Evolutionary conservation across 768 basidiomycete species (phyloP).

Genomic region (Glaciozyma antarctica): DNA sequence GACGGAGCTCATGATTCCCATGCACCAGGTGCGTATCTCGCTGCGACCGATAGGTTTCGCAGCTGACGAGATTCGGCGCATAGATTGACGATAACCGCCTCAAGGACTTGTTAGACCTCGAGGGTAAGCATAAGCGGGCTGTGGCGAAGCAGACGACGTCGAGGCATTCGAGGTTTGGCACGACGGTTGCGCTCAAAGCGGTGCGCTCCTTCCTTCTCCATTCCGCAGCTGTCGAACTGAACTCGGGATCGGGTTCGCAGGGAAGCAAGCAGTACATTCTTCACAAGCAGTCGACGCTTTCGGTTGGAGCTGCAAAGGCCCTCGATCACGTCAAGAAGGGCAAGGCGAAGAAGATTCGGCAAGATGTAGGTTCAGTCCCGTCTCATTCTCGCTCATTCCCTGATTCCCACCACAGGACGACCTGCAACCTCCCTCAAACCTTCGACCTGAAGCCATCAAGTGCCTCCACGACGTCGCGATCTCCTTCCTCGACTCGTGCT

Average conservation of each 20-base stretch:
- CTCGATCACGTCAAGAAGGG: conserved; percentile 62
- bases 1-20: conserved; percentile 39
- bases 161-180: conserved; percentile 92
- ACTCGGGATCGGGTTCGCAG: conserved; percentile 21
- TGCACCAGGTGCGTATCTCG: conserved; percentile 6
- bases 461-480: conserved; percentile 58
- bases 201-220: conserved; percentile 30
- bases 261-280: conserved; percentile 50
- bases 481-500: conserved; percentile 69
- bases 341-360: conserved; percentile 47
- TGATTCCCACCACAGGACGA: conserved; percentile 26
- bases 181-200: conserved; percentile 73
- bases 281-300: conserved; percentile 75
- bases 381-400: neutral
- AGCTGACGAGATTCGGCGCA: neutral
- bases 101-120: conserved; percentile 63
- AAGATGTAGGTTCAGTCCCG: conserved; percentile 35
- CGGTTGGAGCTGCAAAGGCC: conserved; percentile 55
- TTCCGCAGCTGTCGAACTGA: neutral
- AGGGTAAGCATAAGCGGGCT: conserved; percentile 57
- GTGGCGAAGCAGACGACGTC: conserved; percentile 48
- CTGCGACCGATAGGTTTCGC: neutral
- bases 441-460: conserved; percentile 40
- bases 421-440: conserved; percentile 35
- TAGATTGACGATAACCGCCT: conserved; percentile 43